Conservation (phyloP, 768 basidiomycete genomes). For the Termitomyces sp. region DNA sequence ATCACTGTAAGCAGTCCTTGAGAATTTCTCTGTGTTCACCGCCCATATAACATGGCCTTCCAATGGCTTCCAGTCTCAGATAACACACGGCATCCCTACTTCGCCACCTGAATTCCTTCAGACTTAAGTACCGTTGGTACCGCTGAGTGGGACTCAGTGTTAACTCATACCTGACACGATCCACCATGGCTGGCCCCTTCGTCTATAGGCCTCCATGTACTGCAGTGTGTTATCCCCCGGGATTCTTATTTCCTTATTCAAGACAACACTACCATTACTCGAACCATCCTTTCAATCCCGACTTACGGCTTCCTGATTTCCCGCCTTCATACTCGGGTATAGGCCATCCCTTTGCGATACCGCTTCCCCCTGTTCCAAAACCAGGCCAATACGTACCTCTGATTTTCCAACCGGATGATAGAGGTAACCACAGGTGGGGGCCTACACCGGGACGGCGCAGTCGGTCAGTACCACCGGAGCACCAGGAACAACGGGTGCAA, state of each 20-base stretch:
- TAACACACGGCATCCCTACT: not conserved
- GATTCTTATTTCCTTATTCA: not conserved
- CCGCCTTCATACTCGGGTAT: not conserved
- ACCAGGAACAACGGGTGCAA: not conserved
- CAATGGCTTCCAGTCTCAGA: not conserved
- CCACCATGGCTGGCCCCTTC: not conserved
- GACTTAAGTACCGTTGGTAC: not conserved
- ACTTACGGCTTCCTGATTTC: not conserved
- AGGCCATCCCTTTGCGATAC: not conserved
- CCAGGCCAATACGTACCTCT: not conserved
- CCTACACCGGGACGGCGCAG: not conserved
- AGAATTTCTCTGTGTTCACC: not conserved
- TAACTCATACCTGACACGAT: not conserved
- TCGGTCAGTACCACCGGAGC: not conserved
- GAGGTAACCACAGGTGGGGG: not conserved
- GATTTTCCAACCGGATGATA: too few species aligned
- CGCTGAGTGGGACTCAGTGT: not conserved
- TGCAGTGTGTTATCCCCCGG: not conserved
- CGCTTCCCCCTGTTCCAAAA: not conserved
- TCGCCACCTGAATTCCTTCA: not conserved
- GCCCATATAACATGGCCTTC: not conserved
- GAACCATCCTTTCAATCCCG: not conserved
- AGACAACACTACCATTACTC: too few species aligned
- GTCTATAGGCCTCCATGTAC: not conserved
- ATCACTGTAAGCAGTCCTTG: not conserved